Evolutionary conservation across 192 early-diverging fungal species (phyloP), one percentile per base, ranked within the genome.

Genomic region (Funneliformis mosseae): DNA sequence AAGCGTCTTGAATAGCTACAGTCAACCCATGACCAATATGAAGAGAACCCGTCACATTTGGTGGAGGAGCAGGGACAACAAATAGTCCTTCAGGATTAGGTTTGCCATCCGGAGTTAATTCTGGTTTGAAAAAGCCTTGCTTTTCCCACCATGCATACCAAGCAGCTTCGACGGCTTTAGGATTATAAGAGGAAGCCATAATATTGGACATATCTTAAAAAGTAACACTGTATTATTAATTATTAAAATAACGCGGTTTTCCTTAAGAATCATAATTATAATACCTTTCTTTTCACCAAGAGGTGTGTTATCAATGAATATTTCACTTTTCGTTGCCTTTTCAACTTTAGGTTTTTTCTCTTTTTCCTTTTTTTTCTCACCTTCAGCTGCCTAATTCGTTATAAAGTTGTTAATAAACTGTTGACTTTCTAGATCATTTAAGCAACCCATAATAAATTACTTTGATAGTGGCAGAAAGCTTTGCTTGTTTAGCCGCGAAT

Each of bases 101-200:
- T 81, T 93, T 88, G 67, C 94, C 96, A 77, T 95, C 91, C 27
- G 85, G 80, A 3, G 86, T 88, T 71, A 95, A 85, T 79, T 92
- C 86, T 14, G 98, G 98, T 82, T 96, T 89, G 82, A 99, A 98
- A 85, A 90, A 95, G 12, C 93, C 94, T 82, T 93, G 86, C 88
- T 96, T 93, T 85, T 96, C 95, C 97, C 98, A 98, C 96, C 97
- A 99, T 39, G 88, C 91, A 84, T 98, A 97, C 98, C 97, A 99
- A 28, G 95, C 92, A 28, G 95, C 85, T 84, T 99, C 98, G 38
- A 99, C 98, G 41, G 92, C 95, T 62, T 80, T 88, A 12, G 97
- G 96, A 77, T 97, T 92, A 85, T 98, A 99, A 72, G 90, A 86
- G 43, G 86, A 85, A 8, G 96, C 93, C 89, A 97, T 94, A 23